phyloP scores from a whole-genome alignment of 2,329 filamentous ascomycete genomes.

The Aspergillus sp. region DNA sequence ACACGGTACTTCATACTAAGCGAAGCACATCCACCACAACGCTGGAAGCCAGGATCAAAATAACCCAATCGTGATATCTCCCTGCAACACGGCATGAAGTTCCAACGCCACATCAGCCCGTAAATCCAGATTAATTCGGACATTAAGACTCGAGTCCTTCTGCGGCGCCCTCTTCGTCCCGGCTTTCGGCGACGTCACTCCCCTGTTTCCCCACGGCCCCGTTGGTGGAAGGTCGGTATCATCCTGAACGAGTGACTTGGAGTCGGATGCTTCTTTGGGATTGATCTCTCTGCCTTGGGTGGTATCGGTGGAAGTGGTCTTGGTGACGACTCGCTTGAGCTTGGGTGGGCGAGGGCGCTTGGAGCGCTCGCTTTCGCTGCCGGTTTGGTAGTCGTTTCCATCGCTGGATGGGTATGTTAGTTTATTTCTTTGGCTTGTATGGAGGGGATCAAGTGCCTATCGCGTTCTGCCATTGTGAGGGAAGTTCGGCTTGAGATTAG shows the following conservation, averaged over 20 bases:
- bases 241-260: neutral
- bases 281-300: neutral
- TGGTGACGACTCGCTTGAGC: neutral
- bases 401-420: neutral
- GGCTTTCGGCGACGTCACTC: conserved; percentile 6
- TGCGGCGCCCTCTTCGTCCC: conserved; percentile 4
- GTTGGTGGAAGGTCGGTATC: neutral
- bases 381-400: neutral
- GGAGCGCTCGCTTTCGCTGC: neutral
- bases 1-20: no score
- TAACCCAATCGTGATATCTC: conserved; percentile 13
- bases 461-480: neutral
- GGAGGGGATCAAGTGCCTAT: neutral
- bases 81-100: conserved; percentile 13
- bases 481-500: neutral
- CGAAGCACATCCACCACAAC: no score
- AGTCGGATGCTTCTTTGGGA: neutral
- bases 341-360: neutral
- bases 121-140: conserved; percentile 17
- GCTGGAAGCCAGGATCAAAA: neutral
- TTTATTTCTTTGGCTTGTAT: neutral
- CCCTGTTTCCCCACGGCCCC: conserved; percentile 10
- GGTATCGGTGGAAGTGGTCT: neutral
- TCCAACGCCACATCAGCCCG: conserved; percentile 15
- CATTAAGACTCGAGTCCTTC: conserved; percentile 16